Conservation (phyloP, 2,329 filamentous ascomycete species). For the Atkinsonella hypoxylon region DNA sequence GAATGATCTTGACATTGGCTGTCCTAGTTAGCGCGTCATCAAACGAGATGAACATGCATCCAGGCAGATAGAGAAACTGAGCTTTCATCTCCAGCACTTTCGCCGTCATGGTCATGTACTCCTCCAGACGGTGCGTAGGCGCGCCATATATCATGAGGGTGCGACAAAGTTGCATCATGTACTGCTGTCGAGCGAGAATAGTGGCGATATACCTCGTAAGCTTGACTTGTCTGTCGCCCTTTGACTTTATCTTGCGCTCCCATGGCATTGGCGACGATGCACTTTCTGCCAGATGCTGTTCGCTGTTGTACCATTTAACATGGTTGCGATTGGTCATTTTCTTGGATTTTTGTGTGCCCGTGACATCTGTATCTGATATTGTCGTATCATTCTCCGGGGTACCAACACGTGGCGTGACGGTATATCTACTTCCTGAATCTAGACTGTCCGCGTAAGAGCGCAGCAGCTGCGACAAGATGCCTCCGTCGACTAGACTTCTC, state of each 20-base stretch:
- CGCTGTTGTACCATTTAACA: not conserved
- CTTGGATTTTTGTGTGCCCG: not conserved
- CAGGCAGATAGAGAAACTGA: conserved; percentile 79
- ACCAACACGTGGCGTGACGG: not conserved
- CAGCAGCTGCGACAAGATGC: not conserved
- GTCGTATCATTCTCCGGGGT: not conserved
- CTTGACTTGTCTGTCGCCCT: not conserved
- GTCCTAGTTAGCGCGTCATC: conserved; percentile 56
- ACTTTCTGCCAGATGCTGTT: not conserved
- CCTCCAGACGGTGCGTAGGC: conserved; percentile 78
- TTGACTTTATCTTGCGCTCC: not conserved
- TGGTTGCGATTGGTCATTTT: not conserved
- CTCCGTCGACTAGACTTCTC: not conserved
- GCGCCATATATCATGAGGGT: conserved; percentile 81
- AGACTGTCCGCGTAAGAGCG: not conserved
- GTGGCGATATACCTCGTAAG: conserved; percentile 40
- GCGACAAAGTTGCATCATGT: conserved; percentile 70
- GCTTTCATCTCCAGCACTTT: conserved; percentile 74
- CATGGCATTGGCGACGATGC: not conserved
- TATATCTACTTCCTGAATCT: not conserved
- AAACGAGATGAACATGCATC: conserved; percentile 87
- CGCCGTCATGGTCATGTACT: conserved; percentile 78
- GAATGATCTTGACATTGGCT: conserved; percentile 53
- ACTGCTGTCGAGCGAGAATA: conserved; percentile 66
- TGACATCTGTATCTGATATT: not conserved